Conservation (phyloP, 2,329 filamentous ascomycete species). For the Pezicula rhizophila region DNA sequence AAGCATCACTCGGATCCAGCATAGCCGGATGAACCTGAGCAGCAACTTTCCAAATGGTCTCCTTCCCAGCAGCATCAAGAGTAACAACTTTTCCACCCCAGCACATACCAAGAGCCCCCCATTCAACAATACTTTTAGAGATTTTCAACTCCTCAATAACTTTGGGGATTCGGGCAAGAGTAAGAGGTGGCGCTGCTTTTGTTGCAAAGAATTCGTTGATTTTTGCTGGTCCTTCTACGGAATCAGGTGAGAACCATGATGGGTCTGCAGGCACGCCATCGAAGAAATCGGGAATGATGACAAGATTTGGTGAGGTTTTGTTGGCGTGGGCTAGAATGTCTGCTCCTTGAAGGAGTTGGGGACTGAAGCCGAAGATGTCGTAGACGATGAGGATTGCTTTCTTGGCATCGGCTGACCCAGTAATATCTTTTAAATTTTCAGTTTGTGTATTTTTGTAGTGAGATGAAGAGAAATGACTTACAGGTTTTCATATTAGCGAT, state of each 20-base stretch:
- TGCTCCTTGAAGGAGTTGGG: constrained; percentile 64
- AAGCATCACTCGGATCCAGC: constrained; percentile 57
- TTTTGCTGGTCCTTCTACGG: not conserved
- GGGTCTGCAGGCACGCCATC: constrained; percentile 49
- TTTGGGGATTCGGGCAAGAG: constrained; percentile 38
- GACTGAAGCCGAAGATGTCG: constrained; percentile 66
- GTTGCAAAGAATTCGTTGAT: constrained; percentile 33
- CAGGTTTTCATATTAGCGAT: constrained; percentile 40
- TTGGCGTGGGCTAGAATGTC: constrained; percentile 56
- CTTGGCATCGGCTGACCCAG: constrained; percentile 38
- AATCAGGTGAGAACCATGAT: constrained; percentile 30
- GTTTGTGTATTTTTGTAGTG: not conserved
- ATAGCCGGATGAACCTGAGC: constrained; percentile 55
- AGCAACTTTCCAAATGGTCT: constrained; percentile 44
- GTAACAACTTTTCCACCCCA: constrained; percentile 28
- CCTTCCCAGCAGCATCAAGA: constrained; percentile 8
- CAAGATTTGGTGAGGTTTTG: constrained; percentile 60
- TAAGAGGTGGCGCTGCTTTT: constrained; percentile 29
- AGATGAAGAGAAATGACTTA: constrained; percentile 18
- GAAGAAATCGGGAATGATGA: constrained; percentile 92
- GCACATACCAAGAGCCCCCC: constrained; percentile 13
- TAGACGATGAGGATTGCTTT: constrained; percentile 55
- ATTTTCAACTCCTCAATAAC: constrained; percentile 40
- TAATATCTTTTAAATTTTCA: constrained; percentile 30
- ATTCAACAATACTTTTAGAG: not conserved